Percentiles rank a stretch among this genome's conserved stretches.
Conservation (phyloP, 1,284 basidiomycete species). For the Sphaerobolus stellatus region DNA sequence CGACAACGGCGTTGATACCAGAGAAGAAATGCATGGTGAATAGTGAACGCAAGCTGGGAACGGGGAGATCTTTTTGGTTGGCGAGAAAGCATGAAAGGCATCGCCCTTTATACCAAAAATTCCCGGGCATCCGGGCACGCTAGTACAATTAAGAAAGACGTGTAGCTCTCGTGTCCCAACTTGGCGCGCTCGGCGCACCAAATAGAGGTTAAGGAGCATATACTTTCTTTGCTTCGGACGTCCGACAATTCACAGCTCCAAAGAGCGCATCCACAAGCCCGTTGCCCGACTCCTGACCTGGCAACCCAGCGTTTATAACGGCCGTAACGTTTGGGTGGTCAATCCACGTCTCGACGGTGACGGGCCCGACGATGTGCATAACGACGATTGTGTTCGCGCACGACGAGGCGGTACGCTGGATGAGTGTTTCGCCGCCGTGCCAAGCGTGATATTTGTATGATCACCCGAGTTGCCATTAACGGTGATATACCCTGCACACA, state of each 20-base stretch:
- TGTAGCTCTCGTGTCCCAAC: no score
- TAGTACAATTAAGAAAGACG: no score
- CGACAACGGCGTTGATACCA: no score
- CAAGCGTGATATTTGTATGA: constrained; percentile 81
- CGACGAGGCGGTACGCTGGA: constrained; percentile 55
- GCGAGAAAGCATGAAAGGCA: no score
- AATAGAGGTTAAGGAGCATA: no score
- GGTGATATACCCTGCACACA: constrained; percentile 58
- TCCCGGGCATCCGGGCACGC: no score
- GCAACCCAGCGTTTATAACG: constrained; percentile 63
- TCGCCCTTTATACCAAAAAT: no score
- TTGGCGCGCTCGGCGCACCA: no score
- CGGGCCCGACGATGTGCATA: constrained; percentile 73
- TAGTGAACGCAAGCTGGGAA: no score
- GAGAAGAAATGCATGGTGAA: no score
- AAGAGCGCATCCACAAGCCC: constrained; percentile 72
- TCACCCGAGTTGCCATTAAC: constrained; percentile 78
- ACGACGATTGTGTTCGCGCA: constrained; percentile 84
- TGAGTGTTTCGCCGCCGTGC: constrained; percentile 70
- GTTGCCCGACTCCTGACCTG: constrained; percentile 79
- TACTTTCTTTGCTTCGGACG: no score
- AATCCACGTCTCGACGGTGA: constrained; percentile 76
- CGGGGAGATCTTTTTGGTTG: no score
- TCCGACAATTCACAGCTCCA: constrained; percentile 65
- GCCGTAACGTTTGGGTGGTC: constrained; percentile 76